phyloP scores from a whole-genome alignment of 1,284 basidiomycete species.

The Ceratobasidium sp. region DNA sequence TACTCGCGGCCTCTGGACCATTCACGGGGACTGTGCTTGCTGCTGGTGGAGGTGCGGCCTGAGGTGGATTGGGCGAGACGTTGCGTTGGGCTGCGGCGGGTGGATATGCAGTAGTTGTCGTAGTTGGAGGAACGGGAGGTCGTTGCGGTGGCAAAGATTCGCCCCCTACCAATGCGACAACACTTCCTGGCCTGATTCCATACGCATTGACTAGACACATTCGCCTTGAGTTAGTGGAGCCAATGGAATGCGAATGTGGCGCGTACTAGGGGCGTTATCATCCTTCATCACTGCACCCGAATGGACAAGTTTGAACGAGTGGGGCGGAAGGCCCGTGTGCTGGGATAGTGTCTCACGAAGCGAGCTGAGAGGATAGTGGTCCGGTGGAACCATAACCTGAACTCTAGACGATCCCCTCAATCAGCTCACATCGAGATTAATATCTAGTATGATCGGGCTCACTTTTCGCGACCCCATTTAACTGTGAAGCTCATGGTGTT shows the following conservation, averaged over 20 bases:
- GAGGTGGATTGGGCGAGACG: constrained; percentile 11
- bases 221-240: background rate
- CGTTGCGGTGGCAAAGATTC: constrained; percentile 8
- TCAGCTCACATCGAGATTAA: constrained; percentile 17
- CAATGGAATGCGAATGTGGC: background rate
- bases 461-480: constrained; percentile 69
- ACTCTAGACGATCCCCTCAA: constrained; percentile 50
- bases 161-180: constrained; percentile 26
- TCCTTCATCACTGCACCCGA: constrained; percentile 81
- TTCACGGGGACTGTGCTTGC: background rate
- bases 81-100: constrained; percentile 12
- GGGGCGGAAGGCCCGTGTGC: constrained; percentile 64
- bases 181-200: constrained; percentile 26
- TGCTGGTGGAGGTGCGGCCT: background rate
- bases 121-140: background rate
- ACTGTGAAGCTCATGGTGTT: constrained; percentile 64
- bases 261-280: constrained; percentile 60
- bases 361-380: constrained; percentile 59
- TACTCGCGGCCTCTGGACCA: constrained; percentile 24
- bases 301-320: constrained; percentile 78
- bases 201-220: constrained; percentile 14
- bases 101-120: background rate
- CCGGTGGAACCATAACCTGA: constrained; percentile 63
- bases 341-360: constrained; percentile 65
- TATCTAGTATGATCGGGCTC: constrained; percentile 40